A percentile compares a stretch with the other conserved stretches of the same genome.
Conservation (phyloP, 2,329 filamentous ascomycete genomes). For the Hymenoscyphus infarciens region DNA sequence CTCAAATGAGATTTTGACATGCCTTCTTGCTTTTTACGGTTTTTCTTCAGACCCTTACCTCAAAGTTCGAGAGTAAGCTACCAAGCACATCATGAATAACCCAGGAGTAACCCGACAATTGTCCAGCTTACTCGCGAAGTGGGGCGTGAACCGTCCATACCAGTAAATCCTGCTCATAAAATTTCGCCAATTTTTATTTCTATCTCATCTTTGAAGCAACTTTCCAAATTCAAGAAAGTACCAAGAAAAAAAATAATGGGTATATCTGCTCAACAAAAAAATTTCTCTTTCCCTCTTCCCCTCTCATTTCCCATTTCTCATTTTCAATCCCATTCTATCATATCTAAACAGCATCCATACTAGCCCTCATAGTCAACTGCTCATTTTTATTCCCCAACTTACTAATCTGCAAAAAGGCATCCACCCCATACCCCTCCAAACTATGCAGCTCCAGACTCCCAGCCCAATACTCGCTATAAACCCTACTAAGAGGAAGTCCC, state of each 20-base stretch:
- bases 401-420: slow-evolving; percentile 93
- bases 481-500: slow-evolving; percentile 85
- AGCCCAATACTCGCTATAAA: slow-evolving; percentile 98
- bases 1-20: too few relatives aligned
- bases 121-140: too few relatives aligned
- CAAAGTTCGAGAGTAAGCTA: too few relatives aligned
- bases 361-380: slow-evolving; percentile 74
- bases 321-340: neutral
- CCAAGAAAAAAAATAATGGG: neutral
- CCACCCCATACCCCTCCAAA: slow-evolving; percentile 90
- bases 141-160: too few relatives aligned
- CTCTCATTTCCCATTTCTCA: too few relatives aligned
- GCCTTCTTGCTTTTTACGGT: too few relatives aligned
- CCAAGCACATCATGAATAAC: too few relatives aligned
- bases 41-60: too few relatives aligned
- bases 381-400: slow-evolving; percentile 98
- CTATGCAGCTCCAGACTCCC: slow-evolving; percentile 88
- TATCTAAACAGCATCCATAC: slow-evolving; percentile 64
- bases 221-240: neutral
- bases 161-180: too few relatives aligned
- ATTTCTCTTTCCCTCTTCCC: neutral
- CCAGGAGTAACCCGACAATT: too few relatives aligned
- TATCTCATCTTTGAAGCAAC: too few relatives aligned
- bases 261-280: neutral
- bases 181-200: too few relatives aligned